Conservation (phyloP, 768 basidiomycete species). For the Kwoniella mangroviensis region DNA sequence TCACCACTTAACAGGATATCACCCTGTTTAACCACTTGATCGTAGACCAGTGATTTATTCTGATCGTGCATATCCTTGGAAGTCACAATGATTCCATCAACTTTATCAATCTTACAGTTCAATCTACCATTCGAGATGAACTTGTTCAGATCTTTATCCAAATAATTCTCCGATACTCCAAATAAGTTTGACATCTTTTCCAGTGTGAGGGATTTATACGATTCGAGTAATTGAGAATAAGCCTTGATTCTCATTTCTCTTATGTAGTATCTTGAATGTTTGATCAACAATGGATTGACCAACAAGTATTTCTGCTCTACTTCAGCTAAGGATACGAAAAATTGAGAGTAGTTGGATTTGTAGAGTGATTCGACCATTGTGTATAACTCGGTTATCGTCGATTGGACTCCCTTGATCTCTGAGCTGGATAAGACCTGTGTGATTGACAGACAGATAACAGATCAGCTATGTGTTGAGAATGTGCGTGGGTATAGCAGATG, state of each 20-base stretch:
- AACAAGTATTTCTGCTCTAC: slow-evolving; percentile 85
- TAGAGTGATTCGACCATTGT: slow-evolving; percentile 85
- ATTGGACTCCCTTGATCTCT: slow-evolving; percentile 83
- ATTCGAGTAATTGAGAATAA: slow-evolving; percentile 88
- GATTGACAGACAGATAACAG: background rate
- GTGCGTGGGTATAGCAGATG: too few relatives aligned
- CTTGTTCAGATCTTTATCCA: slow-evolving; percentile 88
- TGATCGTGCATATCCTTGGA: slow-evolving; percentile 65
- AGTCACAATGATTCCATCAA: slow-evolving; percentile 91
- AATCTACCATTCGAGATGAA: slow-evolving; percentile 88
- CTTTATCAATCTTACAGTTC: slow-evolving; percentile 89
- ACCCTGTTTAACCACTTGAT: slow-evolving; percentile 89
- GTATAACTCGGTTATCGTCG: slow-evolving; percentile 78
- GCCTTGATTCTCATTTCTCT: slow-evolving; percentile 96
- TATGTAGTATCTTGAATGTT: slow-evolving; percentile 85
- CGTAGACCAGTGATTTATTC: slow-evolving; percentile 83
- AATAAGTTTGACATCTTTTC: slow-evolving; percentile 84
- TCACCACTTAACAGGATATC: slow-evolving; percentile 79
- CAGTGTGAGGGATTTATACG: slow-evolving; percentile 84
- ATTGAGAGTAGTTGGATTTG: slow-evolving; percentile 91
- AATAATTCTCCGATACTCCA: slow-evolving; percentile 83
- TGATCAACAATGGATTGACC: slow-evolving; percentile 82
- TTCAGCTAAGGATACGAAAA: slow-evolving; percentile 86
- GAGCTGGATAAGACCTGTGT: slow-evolving; percentile 77
- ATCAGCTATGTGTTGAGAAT: background rate